Base-by-base conservation (phyloP, 805 yeast genomes). In the Candida gorgasii region DNA sequence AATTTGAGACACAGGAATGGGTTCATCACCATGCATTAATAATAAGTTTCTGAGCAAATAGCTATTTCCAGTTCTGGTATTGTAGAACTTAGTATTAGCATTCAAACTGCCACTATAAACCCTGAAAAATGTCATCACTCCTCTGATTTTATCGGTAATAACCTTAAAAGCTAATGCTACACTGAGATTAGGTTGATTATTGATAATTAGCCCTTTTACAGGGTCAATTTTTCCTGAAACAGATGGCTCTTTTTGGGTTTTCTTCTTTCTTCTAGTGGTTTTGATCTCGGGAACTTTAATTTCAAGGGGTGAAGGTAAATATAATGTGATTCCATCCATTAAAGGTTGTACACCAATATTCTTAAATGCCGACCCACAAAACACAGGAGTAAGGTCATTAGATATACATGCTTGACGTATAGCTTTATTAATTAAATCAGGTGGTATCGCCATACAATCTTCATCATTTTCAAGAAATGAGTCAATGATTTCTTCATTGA, bases 311-410 rank as follows among this genome's bases (percentile, higher is more conserved):
- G 89, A 80, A 0, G 99, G 98, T 13, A 93, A 65, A 53, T 77
- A 93, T 42, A 78, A 76, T 1, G 80, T 76, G 9, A 90, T 76
- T 0, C 95, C 90, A 62, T 92, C 97, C 63, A 93, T 64, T 37
- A 93, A 67, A 1, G 98, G 97, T 59, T 93, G 98, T 2, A 93
- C 96, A 18, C 99, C 99, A 35, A 92, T 86, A 59, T 92, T 92
- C 51, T 75, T 78, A 64, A 92, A 93, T 42, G 96, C 86, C 1
- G 97, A 86, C 9, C 99, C 99, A 62, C 97, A 89, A 27, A 90
- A 64, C 0, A 93, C 86, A 0, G 99, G 97, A 0, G 84, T 76
- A 1, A 87, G 72, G 28, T 66, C 61, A 36, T 76, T 74, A 1
- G 61, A 59, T 5, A 88, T 49, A 0, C 96, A 86, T 2, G 86